Evolutionary conservation across 2,329 filamentous ascomycete genomes (phyloP).

Genomic region (Aspergillus fructus): DNA sequence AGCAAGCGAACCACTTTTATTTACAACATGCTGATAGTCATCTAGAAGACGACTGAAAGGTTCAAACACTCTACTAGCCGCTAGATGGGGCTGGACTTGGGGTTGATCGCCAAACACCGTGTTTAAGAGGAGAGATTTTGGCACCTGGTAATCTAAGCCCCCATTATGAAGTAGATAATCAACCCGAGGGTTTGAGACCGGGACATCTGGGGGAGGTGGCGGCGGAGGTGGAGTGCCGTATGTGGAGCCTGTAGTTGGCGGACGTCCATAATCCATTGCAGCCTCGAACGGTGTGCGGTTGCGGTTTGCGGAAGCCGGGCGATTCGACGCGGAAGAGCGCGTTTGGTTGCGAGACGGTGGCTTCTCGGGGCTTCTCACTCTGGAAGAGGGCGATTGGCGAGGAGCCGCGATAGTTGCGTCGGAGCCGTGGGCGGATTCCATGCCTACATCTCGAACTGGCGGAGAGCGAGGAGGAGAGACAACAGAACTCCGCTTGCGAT

Average conservation of each 20-base stretch:
- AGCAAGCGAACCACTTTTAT: constrained; percentile 82
- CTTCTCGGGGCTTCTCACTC: constrained; percentile 31
- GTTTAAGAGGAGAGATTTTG: constrained; percentile 66
- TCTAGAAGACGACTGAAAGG: constrained; percentile 81
- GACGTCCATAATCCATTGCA: constrained; percentile 34
- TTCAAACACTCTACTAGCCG: constrained; percentile 73
- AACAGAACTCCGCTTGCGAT: constrained; percentile 32
- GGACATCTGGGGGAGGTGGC: constrained; percentile 67
- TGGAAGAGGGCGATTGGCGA: constrained; percentile 34
- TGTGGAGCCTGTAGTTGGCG: constrained; percentile 27
- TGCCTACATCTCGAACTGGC: constrained; percentile 32
- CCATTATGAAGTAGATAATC: constrained; percentile 92
- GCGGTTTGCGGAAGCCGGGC: constrained; percentile 19
- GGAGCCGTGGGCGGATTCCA: constrained; percentile 41
- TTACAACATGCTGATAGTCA: constrained; percentile 78
- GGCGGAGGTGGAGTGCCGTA: constrained; percentile 63
- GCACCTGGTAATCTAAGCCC: constrained; percentile 69
- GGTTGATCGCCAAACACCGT: constrained; percentile 56
- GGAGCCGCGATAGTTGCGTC: constrained; percentile 49
- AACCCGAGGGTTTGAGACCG: constrained; percentile 73
- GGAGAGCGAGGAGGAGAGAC: constrained; percentile 38
- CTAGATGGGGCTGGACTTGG: constrained; percentile 63
- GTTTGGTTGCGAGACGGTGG: constrained; percentile 37
- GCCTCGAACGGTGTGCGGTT: constrained; percentile 37
- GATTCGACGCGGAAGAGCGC: constrained; percentile 32